Evolutionary conservation across 2,329 filamentous ascomycete species (phyloP), one percentile per base, ranked within the genome.

Genomic region (Cladorrhinum sp.): DNA sequence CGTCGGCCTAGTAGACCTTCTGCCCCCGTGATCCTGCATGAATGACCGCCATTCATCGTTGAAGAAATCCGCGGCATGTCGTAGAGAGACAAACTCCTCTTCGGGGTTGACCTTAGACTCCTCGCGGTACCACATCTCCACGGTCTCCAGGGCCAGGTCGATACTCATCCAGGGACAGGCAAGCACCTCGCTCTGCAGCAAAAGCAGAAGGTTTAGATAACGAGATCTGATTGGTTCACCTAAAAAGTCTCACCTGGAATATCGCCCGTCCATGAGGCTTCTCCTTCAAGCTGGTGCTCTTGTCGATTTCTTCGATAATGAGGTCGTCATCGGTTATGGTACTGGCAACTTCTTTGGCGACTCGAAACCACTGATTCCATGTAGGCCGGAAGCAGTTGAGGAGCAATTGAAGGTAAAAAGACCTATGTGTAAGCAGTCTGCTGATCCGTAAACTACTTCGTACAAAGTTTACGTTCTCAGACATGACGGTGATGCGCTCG

Each of bases 401-500:
- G 7, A 76, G 69, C 29, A 77, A 67, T 54, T 73, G 67, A 2
- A 70, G 68, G 13, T 74, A 66, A 41, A 74, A 76, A 3, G 70
- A 66, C 2, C 51, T 55, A 20, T 67, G 65, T 2, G 82, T 84
- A 13, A 86, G 75, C 50, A 78, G 74, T 24, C 71, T 68, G 23
- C 81, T 79, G 27, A 86, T 71, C 29, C 75, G 69, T 10, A 69
- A 76, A 55, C 76, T 79, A 53, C 77, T 73, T 4, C 72, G 75
- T 0, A 81, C 76, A 0, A 86, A 73, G 55, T 78, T 74, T 51
- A 81, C 62, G 63, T 82, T 84, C 62, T 72, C 68, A 53, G 81
- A 83, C 56, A 79, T 70, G 63, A 81, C 70, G 58, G 84, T 78
- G 52, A 86, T 83, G 29, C 63, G 73, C 67, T 85, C 81, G 12